Percentiles rank a stretch among this genome's conserved stretches.
Evolutionary conservation across 179 eudicot species (phyloP).

Genomic region (Beta corolliflora): DNA sequence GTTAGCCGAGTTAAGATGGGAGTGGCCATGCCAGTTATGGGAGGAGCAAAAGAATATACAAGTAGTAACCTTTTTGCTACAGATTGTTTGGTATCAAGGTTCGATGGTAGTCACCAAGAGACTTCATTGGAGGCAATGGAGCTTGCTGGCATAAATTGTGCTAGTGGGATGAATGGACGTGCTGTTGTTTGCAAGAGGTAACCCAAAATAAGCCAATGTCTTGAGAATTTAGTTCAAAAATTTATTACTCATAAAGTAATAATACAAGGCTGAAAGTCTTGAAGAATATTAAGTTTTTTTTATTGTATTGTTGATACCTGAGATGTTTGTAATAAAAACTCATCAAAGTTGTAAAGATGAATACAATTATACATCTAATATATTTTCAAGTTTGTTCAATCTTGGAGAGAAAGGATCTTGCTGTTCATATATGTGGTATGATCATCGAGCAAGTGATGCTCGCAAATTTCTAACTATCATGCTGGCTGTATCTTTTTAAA

Average conservation of each 20-base stretch:
- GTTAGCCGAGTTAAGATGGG: slow-evolving; percentile 13
- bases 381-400: not conserved
- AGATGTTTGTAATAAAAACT: slow-evolving; percentile 5
- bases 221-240: not conserved
- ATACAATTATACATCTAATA: not conserved
- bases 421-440: too few relatives aligned
- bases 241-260: too few relatives aligned
- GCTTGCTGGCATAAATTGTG: slow-evolving; percentile 12
- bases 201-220: not conserved
- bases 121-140: slow-evolving; percentile 2
- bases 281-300: not conserved
- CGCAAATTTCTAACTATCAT: too few relatives aligned
- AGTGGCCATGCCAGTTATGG: slow-evolving; percentile 14
- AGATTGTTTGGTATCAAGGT: slow-evolving; percentile 12
- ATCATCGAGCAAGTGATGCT: too few relatives aligned
- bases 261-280: slow-evolving; percentile 3
- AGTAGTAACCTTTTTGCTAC: slow-evolving; percentile 15
- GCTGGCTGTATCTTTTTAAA: too few relatives aligned
- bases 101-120: not conserved
- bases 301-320: slow-evolving; percentile 2
- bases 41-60: slow-evolving; percentile 12
- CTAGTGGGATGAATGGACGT: slow-evolving; percentile 9
- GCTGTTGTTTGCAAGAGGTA: slow-evolving; percentile 13
- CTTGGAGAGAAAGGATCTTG: too few relatives aligned
- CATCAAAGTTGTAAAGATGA: not conserved